Evolutionary conservation across 208 protist species (phyloP).

Genomic region (Herpetomonas samuelpessoai): DNA sequence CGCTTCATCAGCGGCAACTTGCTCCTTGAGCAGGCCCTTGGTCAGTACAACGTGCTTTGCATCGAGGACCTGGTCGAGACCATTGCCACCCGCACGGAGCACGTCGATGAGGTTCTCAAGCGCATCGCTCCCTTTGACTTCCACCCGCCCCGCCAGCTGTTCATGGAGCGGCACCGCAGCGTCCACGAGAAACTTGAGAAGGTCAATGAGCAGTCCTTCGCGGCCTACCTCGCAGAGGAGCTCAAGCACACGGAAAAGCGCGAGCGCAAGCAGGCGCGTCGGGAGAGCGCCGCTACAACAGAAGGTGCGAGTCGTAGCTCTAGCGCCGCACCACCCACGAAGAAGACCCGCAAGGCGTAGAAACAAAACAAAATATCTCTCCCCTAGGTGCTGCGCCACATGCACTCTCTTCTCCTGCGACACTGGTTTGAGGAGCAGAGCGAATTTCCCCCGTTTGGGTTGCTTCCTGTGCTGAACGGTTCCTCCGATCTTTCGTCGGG

Average conservation of each 20-base stretch:
- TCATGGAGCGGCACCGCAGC: slow-evolving; percentile 78
- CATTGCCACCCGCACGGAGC: slow-evolving; percentile 54
- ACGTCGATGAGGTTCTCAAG: slow-evolving; percentile 63
- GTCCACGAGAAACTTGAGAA: slow-evolving; percentile 83
- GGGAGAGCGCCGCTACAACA: slow-evolving; percentile 7
- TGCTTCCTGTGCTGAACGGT: too few relatives aligned
- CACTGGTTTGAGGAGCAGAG: too few relatives aligned
- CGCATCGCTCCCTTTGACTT: slow-evolving; percentile 88
- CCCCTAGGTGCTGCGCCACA: too few relatives aligned
- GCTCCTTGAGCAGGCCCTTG: slow-evolving; percentile 83
- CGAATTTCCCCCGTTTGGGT: too few relatives aligned
- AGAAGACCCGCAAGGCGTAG: too few relatives aligned
- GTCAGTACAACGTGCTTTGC: slow-evolving; percentile 82
- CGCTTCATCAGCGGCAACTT: slow-evolving; percentile 86
- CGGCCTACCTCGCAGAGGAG: slow-evolving; percentile 73
- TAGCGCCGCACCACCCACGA: too few relatives aligned
- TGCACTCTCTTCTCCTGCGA: too few relatives aligned
- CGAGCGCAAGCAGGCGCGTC: slow-evolving; percentile 17
- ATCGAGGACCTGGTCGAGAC: slow-evolving; percentile 86
- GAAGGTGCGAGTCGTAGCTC: slow-evolving; percentile 7
- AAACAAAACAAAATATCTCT: too few relatives aligned
- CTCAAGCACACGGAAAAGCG: slow-evolving; percentile 52
- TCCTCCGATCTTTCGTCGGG: too few relatives aligned
- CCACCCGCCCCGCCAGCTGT: slow-evolving; percentile 87
- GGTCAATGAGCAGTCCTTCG: slow-evolving; percentile 84